Conservation (phyloP, 768 basidiomycete species). For the Mycena latifolia region DNA sequence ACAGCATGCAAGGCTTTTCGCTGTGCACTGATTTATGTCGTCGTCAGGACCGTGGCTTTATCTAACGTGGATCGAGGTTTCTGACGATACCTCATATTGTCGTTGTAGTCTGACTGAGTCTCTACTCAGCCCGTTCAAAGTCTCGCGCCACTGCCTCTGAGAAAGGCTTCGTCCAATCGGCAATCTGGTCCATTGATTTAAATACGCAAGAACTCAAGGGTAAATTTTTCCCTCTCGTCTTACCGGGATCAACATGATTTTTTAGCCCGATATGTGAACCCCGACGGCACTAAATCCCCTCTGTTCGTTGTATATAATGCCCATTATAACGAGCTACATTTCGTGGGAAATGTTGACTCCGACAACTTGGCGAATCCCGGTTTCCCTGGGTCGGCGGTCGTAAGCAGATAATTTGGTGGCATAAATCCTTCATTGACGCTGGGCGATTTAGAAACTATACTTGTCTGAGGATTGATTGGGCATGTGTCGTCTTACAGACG, state of each 20-base stretch:
- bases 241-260: neutral
- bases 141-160: neutral
- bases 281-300: constrained; percentile 13
- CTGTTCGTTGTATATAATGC: constrained; percentile 10
- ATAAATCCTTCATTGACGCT: neutral
- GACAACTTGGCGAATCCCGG: constrained; percentile 1
- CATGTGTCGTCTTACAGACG: neutral
- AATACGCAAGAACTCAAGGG: constrained; percentile 26
- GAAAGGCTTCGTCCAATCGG: constrained; percentile 5
- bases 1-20: neutral
- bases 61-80: constrained; percentile 23
- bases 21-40: neutral
- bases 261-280: constrained; percentile 23
- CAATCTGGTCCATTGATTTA: constrained; percentile 20
- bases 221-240: neutral
- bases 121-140: neutral
- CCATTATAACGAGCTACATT: constrained; percentile 22
- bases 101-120: neutral
- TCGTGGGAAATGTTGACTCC: constrained; percentile 22
- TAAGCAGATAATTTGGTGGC: neutral
- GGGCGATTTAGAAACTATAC: constrained; percentile 19
- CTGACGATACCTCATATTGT: neutral
- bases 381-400: neutral
- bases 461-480: constrained; percentile 16
- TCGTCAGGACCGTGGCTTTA: neutral